Conservation (phyloP, 176 grass and related monocot genomes). For the Oryza glaberrima region DNA sequence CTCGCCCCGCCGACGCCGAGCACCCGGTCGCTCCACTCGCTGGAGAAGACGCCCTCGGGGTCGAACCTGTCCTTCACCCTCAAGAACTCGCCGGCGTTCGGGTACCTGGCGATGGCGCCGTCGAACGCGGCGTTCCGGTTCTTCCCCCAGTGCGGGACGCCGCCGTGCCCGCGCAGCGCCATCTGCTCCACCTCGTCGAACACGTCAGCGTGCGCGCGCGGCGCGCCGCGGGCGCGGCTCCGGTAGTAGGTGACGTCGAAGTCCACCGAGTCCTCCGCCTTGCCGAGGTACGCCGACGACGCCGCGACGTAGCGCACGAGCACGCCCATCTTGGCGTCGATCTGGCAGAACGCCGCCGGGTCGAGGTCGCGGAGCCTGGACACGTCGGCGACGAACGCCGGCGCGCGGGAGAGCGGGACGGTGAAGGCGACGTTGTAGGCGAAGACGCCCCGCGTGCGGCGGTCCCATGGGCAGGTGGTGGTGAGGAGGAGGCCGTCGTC, state of each 20-base stretch:
- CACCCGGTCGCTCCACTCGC: conserved; percentile 61
- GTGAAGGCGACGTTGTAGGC: conserved; percentile 23
- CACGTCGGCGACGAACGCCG: neutral
- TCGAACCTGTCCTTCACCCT: neutral
- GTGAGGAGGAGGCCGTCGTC: conserved; percentile 1
- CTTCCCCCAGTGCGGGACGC: conserved; percentile 50
- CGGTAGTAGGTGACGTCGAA: no score
- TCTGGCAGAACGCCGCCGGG: conserved; percentile 22
- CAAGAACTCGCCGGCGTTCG: neutral
- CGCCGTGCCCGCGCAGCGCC: conserved; percentile 39
- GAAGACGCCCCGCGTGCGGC: neutral
- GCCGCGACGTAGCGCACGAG: no score
- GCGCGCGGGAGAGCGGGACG: conserved; percentile 23
- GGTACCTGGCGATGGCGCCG: conserved; percentile 13
- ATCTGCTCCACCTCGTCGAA: conserved; percentile 44
- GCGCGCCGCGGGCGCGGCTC: no score
- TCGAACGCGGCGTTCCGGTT: conserved; percentile 12
- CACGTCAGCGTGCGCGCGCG: conserved; percentile 1
- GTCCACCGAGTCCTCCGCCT: no score
- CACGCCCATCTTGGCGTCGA: conserved; percentile 27
- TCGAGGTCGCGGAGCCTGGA: conserved; percentile 29
- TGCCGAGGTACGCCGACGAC: no score
- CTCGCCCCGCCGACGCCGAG: conserved; percentile 30
- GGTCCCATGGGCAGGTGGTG: conserved; percentile 34
- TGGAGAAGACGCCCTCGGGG: conserved; percentile 25